Base-by-base conservation (phyloP, 805 yeast genomes). In the Candida qinlingensis region DNA sequence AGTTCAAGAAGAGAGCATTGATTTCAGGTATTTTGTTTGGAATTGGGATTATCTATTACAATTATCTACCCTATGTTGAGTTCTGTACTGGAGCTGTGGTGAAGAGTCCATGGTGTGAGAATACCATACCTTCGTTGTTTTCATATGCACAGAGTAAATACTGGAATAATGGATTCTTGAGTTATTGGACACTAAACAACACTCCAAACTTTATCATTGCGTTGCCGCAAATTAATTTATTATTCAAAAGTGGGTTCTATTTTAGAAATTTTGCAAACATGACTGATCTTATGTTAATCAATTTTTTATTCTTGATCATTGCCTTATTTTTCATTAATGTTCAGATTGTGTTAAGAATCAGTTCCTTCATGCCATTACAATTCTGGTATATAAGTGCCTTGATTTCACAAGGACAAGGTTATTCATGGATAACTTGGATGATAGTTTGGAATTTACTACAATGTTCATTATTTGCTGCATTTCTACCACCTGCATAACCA, bases 401-500 rank as follows among this genome's bases (percentile, higher is more conserved):
- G 63, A 19, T 54, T n/a, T 44, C 44, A 28, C 56, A 55, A 31
- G 58, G 51, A 42, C 51, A 51, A 35, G 75, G 75, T 1, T 63
- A 64, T 45, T 45, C 54, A 26, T 74, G 76, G 62, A 61, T 78
- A 1, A 56, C 66, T 7, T 85, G 79, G 70, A 68, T 80, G 56
- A 54, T 81, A 6, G 55, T 75, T 0, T 91, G 96, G 96, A 71
- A 69, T 26, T 62, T 82, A 6, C 57, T 81, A 3, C 97, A 91
- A 65, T 76, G 91, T 0, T 76, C 79, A 2, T 67, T 91, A 44
- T 91, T 80, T 68, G 87, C 85, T 7, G 83, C 83, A n/a, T 91
- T 87, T 61, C 70, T 91, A 39, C 98, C 97, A 2, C 98, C 98
- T 5, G 98, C 98, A n/a, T 89, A 63, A 63, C 64, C 19, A 19